These are phyloP conservation scores for Alternaria brassicicola DNA, from an alignment of 2,329 filamentous ascomycete species.

Conservation along the genomic window DNA sequence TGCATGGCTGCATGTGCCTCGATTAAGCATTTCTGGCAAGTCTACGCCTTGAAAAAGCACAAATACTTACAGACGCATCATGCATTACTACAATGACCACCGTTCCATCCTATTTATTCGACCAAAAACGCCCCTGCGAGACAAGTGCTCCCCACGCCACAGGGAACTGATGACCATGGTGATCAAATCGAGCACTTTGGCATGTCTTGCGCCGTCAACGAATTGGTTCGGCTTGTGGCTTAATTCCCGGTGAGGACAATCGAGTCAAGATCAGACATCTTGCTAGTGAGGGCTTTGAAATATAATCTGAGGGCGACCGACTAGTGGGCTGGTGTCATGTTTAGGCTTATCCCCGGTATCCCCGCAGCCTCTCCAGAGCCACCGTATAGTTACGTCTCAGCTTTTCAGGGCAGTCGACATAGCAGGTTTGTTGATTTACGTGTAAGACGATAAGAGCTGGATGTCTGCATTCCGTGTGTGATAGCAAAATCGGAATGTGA, in stretches of 20 bases:
- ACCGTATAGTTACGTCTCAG: neutral
- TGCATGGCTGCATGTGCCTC: neutral
- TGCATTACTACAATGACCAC: neutral
- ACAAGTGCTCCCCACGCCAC: neutral
- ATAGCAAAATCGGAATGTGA: neutral
- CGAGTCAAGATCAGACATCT: neutral
- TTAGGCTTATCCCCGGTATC: constrained; percentile 16
- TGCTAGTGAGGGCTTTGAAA: constrained; percentile 8
- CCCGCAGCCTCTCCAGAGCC: constrained; percentile 1
- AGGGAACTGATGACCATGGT: neutral
- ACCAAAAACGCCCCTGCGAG: neutral
- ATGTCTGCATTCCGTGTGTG: neutral
- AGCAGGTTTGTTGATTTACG: neutral
- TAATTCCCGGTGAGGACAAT: neutral
- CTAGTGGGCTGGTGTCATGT: neutral
- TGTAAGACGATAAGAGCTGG: neutral
- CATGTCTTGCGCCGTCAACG: neutral
- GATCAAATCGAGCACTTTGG: neutral
- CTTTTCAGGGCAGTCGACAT: neutral
- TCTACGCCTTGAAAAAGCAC: constrained; percentile 2
- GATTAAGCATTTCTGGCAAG: constrained; percentile 1
- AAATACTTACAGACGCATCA: neutral
- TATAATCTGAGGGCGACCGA: neutral
- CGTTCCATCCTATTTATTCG: neutral
- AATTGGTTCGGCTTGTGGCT: neutral